These are phyloP conservation scores for Sugiyamaella floridensis DNA, from an alignment of 805 yeast species.

Conservation along the genomic window DNA sequence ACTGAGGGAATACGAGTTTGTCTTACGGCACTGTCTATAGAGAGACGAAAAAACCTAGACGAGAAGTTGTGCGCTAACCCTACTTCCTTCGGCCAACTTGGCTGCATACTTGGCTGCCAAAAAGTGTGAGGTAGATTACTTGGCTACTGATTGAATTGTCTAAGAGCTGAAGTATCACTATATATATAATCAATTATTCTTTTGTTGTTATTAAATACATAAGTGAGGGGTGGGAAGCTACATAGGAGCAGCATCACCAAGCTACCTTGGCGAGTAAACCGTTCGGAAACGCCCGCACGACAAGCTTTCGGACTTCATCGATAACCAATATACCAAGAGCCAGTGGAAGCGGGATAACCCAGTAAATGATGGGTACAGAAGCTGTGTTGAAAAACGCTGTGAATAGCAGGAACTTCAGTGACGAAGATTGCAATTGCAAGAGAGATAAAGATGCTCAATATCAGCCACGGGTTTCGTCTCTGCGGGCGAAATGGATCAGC, in stretches of 20 bases:
- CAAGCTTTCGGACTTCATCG: slow-evolving; percentile 40
- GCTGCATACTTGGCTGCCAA: no score
- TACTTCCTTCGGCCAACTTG: no score
- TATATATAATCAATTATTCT: background rate
- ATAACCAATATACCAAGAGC: slow-evolving; percentile 35
- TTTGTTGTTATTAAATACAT: no score
- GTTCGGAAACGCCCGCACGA: slow-evolving; percentile 35
- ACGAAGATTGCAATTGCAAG: slow-evolving; percentile 37
- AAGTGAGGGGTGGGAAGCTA: no score
- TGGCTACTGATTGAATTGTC: no score
- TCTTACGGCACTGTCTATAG: no score
- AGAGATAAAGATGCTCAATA: slow-evolving; percentile 33
- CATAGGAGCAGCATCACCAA: slow-evolving; percentile 29
- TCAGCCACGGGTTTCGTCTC: slow-evolving; percentile 18
- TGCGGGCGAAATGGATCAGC: slow-evolving; percentile 35
- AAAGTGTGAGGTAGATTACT: no score
- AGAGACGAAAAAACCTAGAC: no score
- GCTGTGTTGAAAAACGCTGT: slow-evolving; percentile 33
- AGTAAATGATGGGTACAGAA: slow-evolving; percentile 40
- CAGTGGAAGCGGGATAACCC: slow-evolving; percentile 41
- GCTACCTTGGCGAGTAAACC: slow-evolving; percentile 36
- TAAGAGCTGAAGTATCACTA: no score
- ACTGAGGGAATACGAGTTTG: no score
- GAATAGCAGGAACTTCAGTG: slow-evolving; percentile 38
- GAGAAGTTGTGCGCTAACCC: no score